These are phyloP conservation scores for Leavenworthia alabamica DNA, from an alignment of 345 rosid genomes.

Conservation along the genomic window DNA sequence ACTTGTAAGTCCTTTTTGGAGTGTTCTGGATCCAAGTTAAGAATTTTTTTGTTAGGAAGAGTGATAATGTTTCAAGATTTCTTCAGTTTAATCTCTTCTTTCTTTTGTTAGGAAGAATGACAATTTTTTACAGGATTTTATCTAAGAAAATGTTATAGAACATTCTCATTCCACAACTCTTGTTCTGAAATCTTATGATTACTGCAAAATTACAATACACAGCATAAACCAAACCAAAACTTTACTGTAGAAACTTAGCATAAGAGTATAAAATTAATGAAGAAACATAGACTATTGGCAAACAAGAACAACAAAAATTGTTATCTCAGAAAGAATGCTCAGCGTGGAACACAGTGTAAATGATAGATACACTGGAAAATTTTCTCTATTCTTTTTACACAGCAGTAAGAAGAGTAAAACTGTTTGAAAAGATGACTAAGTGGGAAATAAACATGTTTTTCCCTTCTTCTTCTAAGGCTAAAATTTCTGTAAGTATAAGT, in stretches of 20 bases:
- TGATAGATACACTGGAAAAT: conserved; percentile 36
- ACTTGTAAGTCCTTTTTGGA: background rate
- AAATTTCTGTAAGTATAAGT: conserved; percentile 1
- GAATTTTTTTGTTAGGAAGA: background rate
- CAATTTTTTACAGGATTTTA: background rate
- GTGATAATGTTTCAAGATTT: background rate
- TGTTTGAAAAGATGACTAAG: background rate
- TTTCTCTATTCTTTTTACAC: background rate
- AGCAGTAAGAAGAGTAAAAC: conserved; percentile 42
- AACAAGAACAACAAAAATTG: background rate
- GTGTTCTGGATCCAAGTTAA: conserved; percentile 2
- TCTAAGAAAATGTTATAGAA: background rate
- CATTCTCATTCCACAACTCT: background rate
- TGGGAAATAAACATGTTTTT: background rate
- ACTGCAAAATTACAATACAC: background rate
- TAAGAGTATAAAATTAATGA: background rate
- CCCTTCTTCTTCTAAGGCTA: conserved; percentile 12
- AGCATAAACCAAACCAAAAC: background rate
- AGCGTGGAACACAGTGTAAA: conserved; percentile 3
- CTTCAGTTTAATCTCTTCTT: background rate
- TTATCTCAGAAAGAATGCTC: background rate
- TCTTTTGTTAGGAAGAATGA: background rate
- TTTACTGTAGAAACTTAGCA: background rate
- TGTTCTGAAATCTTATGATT: background rate
- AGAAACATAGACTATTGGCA: background rate